phyloP scores from a whole-genome alignment of 495 filamentous ascomycete species.

The Wilcoxina mikolae region DNA sequence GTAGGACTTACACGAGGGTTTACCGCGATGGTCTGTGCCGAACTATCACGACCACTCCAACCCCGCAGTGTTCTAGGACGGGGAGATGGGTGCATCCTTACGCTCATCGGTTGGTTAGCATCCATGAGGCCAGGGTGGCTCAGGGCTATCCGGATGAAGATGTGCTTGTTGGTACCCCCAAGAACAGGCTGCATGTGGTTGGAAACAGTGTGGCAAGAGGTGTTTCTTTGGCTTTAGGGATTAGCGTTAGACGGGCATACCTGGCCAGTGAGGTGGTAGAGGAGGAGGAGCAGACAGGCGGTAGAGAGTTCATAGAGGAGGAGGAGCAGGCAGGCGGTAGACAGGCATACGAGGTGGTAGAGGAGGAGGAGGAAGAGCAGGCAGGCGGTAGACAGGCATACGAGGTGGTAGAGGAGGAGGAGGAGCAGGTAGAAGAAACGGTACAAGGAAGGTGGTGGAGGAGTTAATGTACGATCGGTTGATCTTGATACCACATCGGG shows the following conservation, averaged over 20 bases:
- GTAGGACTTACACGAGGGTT: slow-evolving; percentile 39
- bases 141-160: slow-evolving; percentile 57
- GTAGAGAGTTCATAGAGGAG: no score
- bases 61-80: slow-evolving; percentile 35
- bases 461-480: no score
- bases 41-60: slow-evolving; percentile 40
- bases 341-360: no score
- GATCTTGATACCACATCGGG: no score
- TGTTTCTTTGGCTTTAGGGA: slow-evolving; percentile 46
- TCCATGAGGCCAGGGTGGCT: slow-evolving; percentile 49
- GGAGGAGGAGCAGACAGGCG: no score
- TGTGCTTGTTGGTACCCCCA: slow-evolving; percentile 42
- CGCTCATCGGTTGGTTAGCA: slow-evolving; percentile 39
- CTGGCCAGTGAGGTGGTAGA: no score
- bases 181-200: slow-evolving; percentile 44
- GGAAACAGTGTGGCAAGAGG: slow-evolving; percentile 59
- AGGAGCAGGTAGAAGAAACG: no score
- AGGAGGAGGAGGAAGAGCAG: no score
- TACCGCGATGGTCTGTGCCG: slow-evolving; percentile 37
- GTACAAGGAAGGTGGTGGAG: no score
- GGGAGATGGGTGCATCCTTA: slow-evolving; percentile 45
- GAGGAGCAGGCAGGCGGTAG: no score
- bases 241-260: slow-evolving; percentile 46
- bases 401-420: no score
- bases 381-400: no score